Evolutionary conservation across 1,284 basidiomycete genomes (phyloP).

Genomic region (Melampsora larici-populina): DNA sequence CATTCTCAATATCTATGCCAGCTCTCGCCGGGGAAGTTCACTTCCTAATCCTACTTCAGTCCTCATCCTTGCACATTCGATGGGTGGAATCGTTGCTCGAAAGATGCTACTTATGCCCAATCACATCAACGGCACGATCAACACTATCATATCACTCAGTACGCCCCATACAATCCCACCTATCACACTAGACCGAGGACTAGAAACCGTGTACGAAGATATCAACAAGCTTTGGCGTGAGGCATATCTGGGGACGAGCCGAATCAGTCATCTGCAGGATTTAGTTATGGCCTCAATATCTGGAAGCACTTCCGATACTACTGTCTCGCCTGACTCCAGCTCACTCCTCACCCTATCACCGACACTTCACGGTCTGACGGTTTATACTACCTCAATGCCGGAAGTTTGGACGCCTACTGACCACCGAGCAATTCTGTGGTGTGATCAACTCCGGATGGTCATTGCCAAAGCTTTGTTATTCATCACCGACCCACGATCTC

Average conservation of each 20-base stretch:
- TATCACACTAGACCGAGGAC: slow-evolving; percentile 74
- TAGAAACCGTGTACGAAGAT: slow-evolving; percentile 68
- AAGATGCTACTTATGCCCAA: slow-evolving; percentile 63
- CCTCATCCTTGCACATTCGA: slow-evolving; percentile 85
- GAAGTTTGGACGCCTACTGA: slow-evolving; percentile 92
- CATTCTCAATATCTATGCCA: slow-evolving; percentile 72
- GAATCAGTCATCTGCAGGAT: slow-evolving; percentile 36
- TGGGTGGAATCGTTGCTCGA: slow-evolving; percentile 92
- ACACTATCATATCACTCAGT: slow-evolving; percentile 86
- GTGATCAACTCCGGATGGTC: slow-evolving; percentile 88
- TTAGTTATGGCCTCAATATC: slow-evolving; percentile 76
- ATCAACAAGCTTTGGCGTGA: slow-evolving; percentile 54
- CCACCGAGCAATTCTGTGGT: slow-evolving; percentile 97
- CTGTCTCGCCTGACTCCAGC: slow-evolving; percentile 88
- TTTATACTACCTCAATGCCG: slow-evolving; percentile 81
- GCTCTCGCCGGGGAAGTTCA: not conserved
- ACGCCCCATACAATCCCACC: slow-evolving; percentile 87
- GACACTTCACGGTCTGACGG: slow-evolving; percentile 63
- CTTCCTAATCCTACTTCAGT: slow-evolving; percentile 56
- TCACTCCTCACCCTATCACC: slow-evolving; percentile 60
- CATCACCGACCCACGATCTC: slow-evolving; percentile 56
- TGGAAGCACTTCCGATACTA: slow-evolving; percentile 85
- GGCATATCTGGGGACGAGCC: slow-evolving; percentile 51
- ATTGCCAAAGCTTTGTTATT: slow-evolving; percentile 75
- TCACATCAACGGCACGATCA: slow-evolving; percentile 57